These are phyloP conservation scores for Tylopilus cervinicoccineus DNA, from an alignment of 768 basidiomycete species.

Conservation along the genomic window DNA sequence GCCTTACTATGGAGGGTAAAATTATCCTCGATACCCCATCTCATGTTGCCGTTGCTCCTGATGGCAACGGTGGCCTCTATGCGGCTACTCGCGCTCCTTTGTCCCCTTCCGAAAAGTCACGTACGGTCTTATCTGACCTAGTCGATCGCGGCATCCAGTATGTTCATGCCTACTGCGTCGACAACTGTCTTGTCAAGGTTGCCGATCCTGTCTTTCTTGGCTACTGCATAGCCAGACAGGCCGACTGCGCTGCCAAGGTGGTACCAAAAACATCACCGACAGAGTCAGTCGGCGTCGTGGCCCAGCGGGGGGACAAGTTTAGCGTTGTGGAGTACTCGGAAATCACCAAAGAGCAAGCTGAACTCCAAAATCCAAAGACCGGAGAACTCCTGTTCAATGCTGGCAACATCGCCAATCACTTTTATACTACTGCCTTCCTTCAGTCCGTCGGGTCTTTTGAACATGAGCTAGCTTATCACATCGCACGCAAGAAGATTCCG, in stretches of 20 bases:
- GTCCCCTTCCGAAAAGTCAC: constrained; percentile 50
- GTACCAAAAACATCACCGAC: constrained; percentile 84
- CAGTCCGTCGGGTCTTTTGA: constrained; percentile 78
- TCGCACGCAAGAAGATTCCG: constrained; percentile 96
- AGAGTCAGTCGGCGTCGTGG: constrained; percentile 95
- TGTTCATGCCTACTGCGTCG: constrained; percentile 94
- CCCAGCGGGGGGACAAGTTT: constrained; percentile 75
- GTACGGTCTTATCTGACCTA: constrained; percentile 83
- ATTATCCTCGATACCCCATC: constrained; percentile 79
- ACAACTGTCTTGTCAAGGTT: constrained; percentile 97
- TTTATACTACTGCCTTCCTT: constrained; percentile 88
- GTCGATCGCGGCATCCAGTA: constrained; percentile 72
- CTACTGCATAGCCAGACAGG: constrained; percentile 83
- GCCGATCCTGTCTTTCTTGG: constrained; percentile 98
- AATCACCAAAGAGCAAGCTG: constrained; percentile 84
- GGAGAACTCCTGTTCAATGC: constrained; percentile 89
- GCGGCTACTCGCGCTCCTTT: constrained; percentile 84
- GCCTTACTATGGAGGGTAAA: constrained; percentile 91
- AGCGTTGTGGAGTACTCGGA: constrained; percentile 98
- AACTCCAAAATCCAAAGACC: constrained; percentile 59
- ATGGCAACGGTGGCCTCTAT: constrained; percentile 97
- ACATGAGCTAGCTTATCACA: constrained; percentile 89
- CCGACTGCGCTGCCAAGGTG: constrained; percentile 94
- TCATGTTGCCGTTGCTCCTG: constrained; percentile 90
- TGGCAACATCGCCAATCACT: constrained; percentile 97